A percentile compares a stretch with the other conserved stretches of the same genome.
phyloP scores from a whole-genome alignment of 495 filamentous ascomycete genomes.

The Parathielavia hyrcaniae region DNA sequence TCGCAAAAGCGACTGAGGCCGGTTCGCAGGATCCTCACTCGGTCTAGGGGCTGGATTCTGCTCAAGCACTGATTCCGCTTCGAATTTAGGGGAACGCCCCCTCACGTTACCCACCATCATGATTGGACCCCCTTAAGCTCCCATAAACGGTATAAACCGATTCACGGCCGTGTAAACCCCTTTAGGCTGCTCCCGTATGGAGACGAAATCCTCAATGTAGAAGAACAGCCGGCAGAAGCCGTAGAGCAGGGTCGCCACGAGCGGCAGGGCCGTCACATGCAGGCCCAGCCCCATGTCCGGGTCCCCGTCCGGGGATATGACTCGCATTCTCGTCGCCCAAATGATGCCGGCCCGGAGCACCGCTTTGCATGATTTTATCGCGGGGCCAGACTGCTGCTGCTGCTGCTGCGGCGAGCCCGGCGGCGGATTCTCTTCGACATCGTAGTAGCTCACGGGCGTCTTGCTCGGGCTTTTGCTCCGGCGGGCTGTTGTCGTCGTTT shows the following conservation, averaged over 20 bases:
- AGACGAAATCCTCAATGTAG: constrained; percentile 10
- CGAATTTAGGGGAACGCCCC: too few species aligned
- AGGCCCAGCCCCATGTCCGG: constrained; percentile 7
- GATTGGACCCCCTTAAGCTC: background rate
- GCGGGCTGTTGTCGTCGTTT: too few species aligned
- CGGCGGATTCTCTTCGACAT: too few species aligned
- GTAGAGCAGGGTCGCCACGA: background rate
- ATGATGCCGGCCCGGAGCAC: background rate
- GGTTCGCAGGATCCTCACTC: too few species aligned
- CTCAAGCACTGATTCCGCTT: too few species aligned
- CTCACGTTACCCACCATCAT: background rate
- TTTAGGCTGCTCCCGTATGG: constrained; percentile 3
- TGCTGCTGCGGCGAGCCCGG: too few species aligned
- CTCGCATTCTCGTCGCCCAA: background rate
- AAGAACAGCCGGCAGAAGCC: background rate
- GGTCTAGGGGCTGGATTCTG: too few species aligned
- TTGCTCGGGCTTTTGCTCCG: too few species aligned
- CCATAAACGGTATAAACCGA: constrained; percentile 10
- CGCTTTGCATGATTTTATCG: too few species aligned
- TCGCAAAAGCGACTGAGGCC: too few species aligned
- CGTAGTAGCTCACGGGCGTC: background rate
- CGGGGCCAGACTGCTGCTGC: too few species aligned
- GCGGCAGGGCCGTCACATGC: background rate
- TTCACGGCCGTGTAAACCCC: constrained; percentile 6
- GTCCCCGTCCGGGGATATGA: constrained; percentile 10